Evolutionary conservation across 371 early-diverging fungal species (phyloP).

Genomic region (Mortierella sp.): DNA sequence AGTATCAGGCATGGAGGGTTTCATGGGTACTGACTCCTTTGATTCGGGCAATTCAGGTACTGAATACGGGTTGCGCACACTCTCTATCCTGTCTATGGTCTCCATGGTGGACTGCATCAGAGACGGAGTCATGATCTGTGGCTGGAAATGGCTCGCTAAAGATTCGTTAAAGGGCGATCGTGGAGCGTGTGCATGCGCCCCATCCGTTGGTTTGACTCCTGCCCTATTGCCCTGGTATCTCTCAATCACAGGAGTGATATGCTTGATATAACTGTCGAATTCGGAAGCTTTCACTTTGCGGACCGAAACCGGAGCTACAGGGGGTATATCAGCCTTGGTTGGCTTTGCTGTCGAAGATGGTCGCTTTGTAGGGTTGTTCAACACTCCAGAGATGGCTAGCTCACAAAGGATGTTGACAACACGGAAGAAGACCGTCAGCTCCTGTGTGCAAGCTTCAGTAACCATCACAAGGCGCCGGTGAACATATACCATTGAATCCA

Average conservation of each 20-base stretch:
- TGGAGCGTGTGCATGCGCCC: conserved; percentile 34
- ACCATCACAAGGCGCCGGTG: not conserved
- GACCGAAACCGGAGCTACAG: conserved; percentile 73
- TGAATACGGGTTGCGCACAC: conserved; percentile 68
- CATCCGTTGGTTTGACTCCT: conserved; percentile 23
- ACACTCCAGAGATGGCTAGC: conserved; percentile 59
- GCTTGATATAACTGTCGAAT: conserved; percentile 74
- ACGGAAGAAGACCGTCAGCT: conserved; percentile 26
- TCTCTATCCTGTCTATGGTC: conserved; percentile 28
- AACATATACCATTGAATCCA: conserved; percentile 63
- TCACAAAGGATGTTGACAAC: not conserved
- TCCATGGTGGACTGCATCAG: conserved; percentile 16
- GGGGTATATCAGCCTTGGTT: conserved; percentile 72
- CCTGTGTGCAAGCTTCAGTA: conserved; percentile 42
- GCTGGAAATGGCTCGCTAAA: conserved; percentile 31
- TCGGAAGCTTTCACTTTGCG: conserved; percentile 69
- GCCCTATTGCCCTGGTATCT: conserved; percentile 67
- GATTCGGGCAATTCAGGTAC: conserved; percentile 63
- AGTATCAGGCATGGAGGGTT: conserved; percentile 56
- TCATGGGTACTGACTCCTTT: conserved; percentile 54
- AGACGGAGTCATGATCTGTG: conserved; percentile 46
- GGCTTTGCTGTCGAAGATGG: conserved; percentile 58
- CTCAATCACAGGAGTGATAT: conserved; percentile 70
- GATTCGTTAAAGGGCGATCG: conserved; percentile 50
- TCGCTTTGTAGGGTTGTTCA: conserved; percentile 69